Percentiles rank a stretch among this genome's conserved stretches.
Conservation (phyloP, 1,284 basidiomycete species). For the Cronartium ribicola region DNA sequence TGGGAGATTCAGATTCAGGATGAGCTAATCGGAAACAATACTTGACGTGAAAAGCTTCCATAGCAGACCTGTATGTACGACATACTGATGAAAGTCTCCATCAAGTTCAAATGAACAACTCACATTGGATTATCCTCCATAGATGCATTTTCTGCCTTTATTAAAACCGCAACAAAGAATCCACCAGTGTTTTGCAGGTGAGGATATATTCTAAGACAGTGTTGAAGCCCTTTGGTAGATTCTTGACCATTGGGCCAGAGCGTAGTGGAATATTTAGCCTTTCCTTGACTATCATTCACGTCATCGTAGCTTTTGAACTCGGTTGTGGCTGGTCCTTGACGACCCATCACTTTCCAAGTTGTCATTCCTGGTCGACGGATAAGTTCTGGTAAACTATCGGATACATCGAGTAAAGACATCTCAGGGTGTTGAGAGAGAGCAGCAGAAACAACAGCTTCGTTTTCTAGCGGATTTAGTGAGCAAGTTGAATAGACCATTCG, state of each 20-base stretch:
- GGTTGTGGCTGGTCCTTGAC: slow-evolving; percentile 5
- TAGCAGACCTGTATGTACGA: too few species aligned
- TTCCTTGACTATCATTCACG: slow-evolving; percentile 55
- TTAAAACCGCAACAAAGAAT: slow-evolving; percentile 89
- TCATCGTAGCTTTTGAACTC: slow-evolving; percentile 5
- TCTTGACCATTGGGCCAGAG: slow-evolving; percentile 75
- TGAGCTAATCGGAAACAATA: too few species aligned
- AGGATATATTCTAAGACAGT: slow-evolving; percentile 81
- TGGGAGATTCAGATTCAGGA: background rate
- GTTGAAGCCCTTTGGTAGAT: slow-evolving; percentile 61
- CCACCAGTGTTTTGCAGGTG: slow-evolving; percentile 96
- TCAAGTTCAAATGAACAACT: too few species aligned
- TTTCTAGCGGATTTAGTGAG: slow-evolving; percentile 93
- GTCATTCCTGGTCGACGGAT: slow-evolving; percentile 69
- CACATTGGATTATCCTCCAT: background rate
- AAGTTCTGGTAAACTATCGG: slow-evolving; percentile 66
- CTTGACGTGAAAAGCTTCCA: too few species aligned
- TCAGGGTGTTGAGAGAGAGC: slow-evolving; percentile 70
- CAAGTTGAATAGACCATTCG: slow-evolving; percentile 97
- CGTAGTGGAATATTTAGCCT: slow-evolving; percentile 63
- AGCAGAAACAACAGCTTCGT: slow-evolving; percentile 90
- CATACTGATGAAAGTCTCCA: too few species aligned
- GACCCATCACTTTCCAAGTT: slow-evolving; percentile 62
- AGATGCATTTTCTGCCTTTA: slow-evolving; percentile 53
- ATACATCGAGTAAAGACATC: slow-evolving; percentile 76